Base-by-base conservation (phyloP, 2,329 filamentous ascomycete species). In the Stemphylium vesicarium region DNA sequence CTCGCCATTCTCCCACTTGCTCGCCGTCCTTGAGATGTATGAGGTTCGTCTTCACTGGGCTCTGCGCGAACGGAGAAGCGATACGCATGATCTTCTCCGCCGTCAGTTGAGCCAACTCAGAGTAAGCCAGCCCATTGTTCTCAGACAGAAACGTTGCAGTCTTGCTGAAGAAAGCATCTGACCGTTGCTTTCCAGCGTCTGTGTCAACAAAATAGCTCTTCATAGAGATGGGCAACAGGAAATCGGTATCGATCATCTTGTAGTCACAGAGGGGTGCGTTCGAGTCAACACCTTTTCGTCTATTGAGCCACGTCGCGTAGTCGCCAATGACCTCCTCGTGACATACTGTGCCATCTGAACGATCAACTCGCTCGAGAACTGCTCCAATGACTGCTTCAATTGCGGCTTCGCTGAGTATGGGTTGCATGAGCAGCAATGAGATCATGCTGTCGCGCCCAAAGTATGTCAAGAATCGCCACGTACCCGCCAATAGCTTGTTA, bases 361-460 rank as follows among this genome's bases (percentile, higher is more conserved):
- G 75, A 58, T 88, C 84, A 42, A 88, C 78, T 10, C 86, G 79
- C 63, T 89, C 86, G 5, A 88, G 68, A 0, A 87, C 84, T 1
- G 84, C 82, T 0, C 79, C 78, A 16, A 88, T 83, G 2, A 87
- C 84, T 3, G 86, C 85, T 66, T 89, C 86, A 12, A 86, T 77
- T 0, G 84, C 74, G 0, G 84, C 84, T 38, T 80, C 75, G 45
- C 83, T 86, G 1, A 89, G 74, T 0, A 88, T 77, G 0, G 84
- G 80, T 52, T 85, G 80, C 26, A 88, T 74, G 0, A 89, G 74
- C 0, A 88, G 77, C 12, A 82, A 76, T 1, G 84, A 78, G 35
- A 89, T 86, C 79, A 88, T 85, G 56, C 81, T 85, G 64, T 89
- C 86, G 10, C 86, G 80, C 0, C 85, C 86, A 71, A 89, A 88